Conservation (phyloP, 306 rosid genomes). For the Alnus rubra region DNA sequence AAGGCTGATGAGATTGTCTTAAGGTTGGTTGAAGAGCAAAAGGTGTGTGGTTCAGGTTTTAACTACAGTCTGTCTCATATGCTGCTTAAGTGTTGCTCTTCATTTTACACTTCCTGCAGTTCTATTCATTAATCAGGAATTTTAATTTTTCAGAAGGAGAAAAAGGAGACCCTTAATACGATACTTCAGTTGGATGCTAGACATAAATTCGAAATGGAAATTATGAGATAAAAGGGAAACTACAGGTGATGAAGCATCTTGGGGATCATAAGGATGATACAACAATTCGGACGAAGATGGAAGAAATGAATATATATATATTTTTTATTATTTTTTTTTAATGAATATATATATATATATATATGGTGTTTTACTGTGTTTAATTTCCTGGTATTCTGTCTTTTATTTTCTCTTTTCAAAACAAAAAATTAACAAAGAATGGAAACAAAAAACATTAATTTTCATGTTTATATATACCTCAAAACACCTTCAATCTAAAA, state of each 20-base stretch:
- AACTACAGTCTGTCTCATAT: conserved; percentile 8
- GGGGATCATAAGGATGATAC: conserved; percentile 87
- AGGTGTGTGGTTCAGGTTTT: conserved; percentile 49
- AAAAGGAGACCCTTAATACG: conserved; percentile 77
- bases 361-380: no score
- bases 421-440: no score
- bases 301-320: conserved; percentile 81
- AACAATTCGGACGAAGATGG: conserved; percentile 70
- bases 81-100: neutral
- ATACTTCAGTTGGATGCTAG: conserved; percentile 82
- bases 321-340: no score
- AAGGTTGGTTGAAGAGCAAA: conserved; percentile 86
- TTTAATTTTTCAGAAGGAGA: conserved; percentile 65
- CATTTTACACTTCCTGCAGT: conserved; percentile 13
- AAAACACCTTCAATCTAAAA: no score
- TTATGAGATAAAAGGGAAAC: conserved; percentile 82
- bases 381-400: no score
- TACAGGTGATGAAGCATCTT: conserved; percentile 93
- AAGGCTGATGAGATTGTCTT: conserved; percentile 77
- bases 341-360: no score
- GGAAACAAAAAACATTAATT: no score
- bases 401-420: no score
- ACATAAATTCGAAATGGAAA: conserved; percentile 93
- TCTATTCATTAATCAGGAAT: conserved; percentile 26
- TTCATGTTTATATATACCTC: no score